phyloP scores from a whole-genome alignment of 2,329 filamentous ascomycete genomes.

The Stagonosporopsis vannaccii region DNA sequence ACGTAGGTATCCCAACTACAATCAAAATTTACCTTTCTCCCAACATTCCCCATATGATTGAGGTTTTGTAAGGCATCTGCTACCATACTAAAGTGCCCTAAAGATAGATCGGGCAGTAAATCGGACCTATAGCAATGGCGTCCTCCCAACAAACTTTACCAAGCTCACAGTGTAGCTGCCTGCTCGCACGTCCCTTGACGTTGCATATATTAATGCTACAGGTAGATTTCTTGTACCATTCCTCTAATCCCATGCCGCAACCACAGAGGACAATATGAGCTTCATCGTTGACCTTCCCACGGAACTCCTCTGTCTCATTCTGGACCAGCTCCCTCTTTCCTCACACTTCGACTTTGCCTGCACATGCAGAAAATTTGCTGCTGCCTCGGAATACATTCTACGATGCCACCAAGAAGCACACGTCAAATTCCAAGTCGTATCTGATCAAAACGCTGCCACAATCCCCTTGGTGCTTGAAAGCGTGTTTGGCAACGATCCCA shows the following conservation, averaged over 20 bases:
- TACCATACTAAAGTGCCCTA: too few species aligned
- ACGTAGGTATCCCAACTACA: not conserved
- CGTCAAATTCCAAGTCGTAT: not conserved
- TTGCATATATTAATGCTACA: too few species aligned
- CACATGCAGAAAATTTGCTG: not conserved
- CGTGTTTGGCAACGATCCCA: not conserved
- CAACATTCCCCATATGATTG: not conserved
- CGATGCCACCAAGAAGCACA: constrained; percentile 2
- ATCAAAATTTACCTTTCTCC: constrained; percentile 2
- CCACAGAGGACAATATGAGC: too few species aligned
- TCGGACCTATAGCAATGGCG: too few species aligned
- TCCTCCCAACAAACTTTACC: too few species aligned
- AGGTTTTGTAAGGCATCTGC: too few species aligned
- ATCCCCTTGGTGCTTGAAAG: not conserved
- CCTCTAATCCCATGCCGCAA: too few species aligned
- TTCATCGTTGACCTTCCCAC: not conserved
- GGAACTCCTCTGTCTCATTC: not conserved
- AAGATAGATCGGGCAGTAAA: too few species aligned
- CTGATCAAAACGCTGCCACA: not conserved
- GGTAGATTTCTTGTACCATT: too few species aligned
- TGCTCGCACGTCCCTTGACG: too few species aligned
- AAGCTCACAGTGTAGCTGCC: too few species aligned
- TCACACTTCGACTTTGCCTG: constrained; percentile 6
- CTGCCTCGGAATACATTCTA: not conserved
- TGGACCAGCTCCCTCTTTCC: not conserved